phyloP scores from a whole-genome alignment of 73 alveolate species.

The Blepharisma japonicum region DNA sequence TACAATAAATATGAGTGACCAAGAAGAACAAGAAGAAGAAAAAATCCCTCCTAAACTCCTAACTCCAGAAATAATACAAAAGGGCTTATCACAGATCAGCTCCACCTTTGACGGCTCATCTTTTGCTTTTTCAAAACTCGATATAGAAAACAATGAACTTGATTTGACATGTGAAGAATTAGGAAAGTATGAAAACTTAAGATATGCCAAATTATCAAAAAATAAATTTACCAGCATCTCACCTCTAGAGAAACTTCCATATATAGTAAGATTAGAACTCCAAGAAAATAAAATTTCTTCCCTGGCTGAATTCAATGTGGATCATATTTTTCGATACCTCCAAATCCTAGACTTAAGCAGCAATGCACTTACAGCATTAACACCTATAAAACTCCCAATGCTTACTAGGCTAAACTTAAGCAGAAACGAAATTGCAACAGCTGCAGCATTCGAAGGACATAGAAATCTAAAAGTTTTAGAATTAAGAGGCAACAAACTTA shows the following conservation, averaged over 20 bases:
- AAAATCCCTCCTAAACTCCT: conserved; percentile 50
- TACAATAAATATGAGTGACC: conserved; percentile 20
- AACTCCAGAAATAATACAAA: conserved; percentile 42
- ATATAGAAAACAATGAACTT: conserved; percentile 74
- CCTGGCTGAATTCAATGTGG: conserved; percentile 39
- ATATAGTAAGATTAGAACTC: conserved; percentile 57
- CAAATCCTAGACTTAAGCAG: conserved; percentile 49
- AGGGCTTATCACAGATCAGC: conserved; percentile 50
- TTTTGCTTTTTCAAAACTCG: conserved; percentile 69
- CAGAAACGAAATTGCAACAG: conserved; percentile 67
- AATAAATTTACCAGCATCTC: conserved; percentile 59
- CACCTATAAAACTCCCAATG: conserved; percentile 53
- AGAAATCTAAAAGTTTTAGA: conserved; percentile 41
- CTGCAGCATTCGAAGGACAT: conserved; percentile 48
- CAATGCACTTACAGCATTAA: conserved; percentile 51
- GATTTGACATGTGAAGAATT: conserved; percentile 67
- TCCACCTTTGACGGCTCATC: conserved; percentile 65
- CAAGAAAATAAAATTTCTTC: conserved; percentile 55
- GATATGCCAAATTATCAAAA: conserved; percentile 51
- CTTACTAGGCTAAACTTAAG: conserved; percentile 52
- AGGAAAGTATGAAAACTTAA: conserved; percentile 47
- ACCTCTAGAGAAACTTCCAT: conserved; percentile 44
- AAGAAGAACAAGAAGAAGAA: conserved; percentile 46
- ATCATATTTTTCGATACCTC: conserved; percentile 46
- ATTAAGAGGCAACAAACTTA: conserved; percentile 56